Base-by-base conservation (phyloP, 2,329 filamentous ascomycete species). In the Pleoardoris graminearum region DNA sequence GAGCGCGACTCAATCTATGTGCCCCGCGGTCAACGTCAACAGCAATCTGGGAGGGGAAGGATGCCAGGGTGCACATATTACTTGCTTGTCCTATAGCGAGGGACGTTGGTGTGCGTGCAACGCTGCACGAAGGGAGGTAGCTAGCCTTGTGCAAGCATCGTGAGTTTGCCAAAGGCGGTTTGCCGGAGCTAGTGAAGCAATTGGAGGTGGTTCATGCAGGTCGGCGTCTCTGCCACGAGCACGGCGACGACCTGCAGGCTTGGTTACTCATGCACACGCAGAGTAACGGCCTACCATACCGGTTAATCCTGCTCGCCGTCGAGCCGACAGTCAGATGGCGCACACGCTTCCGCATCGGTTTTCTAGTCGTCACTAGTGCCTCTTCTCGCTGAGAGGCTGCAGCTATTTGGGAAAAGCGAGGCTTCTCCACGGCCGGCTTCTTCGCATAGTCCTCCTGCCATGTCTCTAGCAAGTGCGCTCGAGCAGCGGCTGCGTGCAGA, bases 1-100 rank as follows among this genome's bases (percentile, higher is more conserved):
- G 55, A 60, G 66, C 65, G 55, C 53, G 63, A 68, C 58, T 57
- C 66, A 61, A 69, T 71, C 61, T 65, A 71, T 62, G 67, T 68
- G 66, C 66, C 68, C 66, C 67, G 66, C 68, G 62, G 57, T 52
- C 55, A 44, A 62, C 55, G 55, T 62, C 59, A 58, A 59, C 52
- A 33, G 57, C 58, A 62, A 60, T 69, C 64, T 69, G 48, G 41
- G n/a, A 51, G 50, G 54, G 61, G 62, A 58, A 55, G 54, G 27
- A 44, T 41, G n/a, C 61, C 59, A 60, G 65, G 64, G 62, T 52
- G 48, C 42, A 30, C 48, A 61, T 60, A 62, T 65, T 62, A 59
- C 53, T 49, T 35, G n/a, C n/a, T n/a, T 21, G 16, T 36, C 37
- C 43, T 44, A 63, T 53, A 63, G 57, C 58, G 52, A 41, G 43